Base-by-base conservation (phyloP, 2,329 filamentous ascomycete species). In the Nemania sp. region DNA sequence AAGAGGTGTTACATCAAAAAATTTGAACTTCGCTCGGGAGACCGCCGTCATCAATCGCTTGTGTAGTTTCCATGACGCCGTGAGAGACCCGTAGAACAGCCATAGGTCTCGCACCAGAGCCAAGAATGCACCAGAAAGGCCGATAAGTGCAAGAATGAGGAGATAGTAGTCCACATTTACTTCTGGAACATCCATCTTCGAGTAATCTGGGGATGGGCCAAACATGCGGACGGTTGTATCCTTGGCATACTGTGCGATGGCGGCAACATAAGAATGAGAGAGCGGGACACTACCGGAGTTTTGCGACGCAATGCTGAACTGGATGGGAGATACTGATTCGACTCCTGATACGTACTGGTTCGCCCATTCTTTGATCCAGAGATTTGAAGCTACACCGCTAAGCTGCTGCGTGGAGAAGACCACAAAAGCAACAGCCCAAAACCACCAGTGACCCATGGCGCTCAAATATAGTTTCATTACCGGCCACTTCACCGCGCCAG, bases 361-460 rank as follows among this genome's bases (percentile, higher is more conserved):
- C 15, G 94, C 90, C 95, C 95, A 99, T 73, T 94, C 82, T 68
- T 91, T 86, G 69, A 99, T 96, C 95, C 95, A 99, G 52, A 97
- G 78, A 70, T 95, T 97, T 37, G 92, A 96, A 0, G 90, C 91
- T 2, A 98, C 89, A 21, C 90, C 90, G 3, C 90, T 90, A 35
- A 97, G 74, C 73, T 99, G 95, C 73, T 97, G 93, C 46, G 89
- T 78, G 29, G 83, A 82, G 71, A 99, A 98, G 39, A 93, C 88
- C 4, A 87, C 67, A 13, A 87, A 77, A 18, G 93, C 90, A 37
- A 90, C 78, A 49, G 89, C 75, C 95, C 95, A 99, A 78, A 96
- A 99, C 83, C 91, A 93, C 91, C 92, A 97, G 4, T 89, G 83
- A n/a, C 95, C 95, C 95, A 99, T 99, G 65, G 93, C 86, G 60